These are phyloP conservation scores for Botryotinia calthae DNA, from an alignment of 2,329 filamentous ascomycete species.

Conservation along the genomic window DNA sequence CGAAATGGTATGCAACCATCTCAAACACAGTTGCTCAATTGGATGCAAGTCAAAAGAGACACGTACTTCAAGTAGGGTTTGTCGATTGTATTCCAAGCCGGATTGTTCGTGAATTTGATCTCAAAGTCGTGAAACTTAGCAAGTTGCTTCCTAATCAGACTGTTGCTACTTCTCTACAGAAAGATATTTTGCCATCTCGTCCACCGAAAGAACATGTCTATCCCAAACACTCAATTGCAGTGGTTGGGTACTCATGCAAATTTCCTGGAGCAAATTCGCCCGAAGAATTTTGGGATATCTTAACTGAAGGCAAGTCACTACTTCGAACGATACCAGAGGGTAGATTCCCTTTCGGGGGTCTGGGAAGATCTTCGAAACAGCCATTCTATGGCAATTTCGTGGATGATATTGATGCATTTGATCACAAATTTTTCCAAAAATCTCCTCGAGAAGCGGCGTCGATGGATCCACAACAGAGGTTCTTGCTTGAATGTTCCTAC, in stretches of 20 bases:
- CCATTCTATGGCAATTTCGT: slow-evolving; percentile 20
- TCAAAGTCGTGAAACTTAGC: neutral
- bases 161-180: neutral
- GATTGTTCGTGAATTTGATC: slow-evolving; percentile 10
- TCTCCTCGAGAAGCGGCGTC: slow-evolving; percentile 18
- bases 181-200: neutral
- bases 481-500: slow-evolving; percentile 20
- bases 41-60: slow-evolving; percentile 17
- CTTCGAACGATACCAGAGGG: slow-evolving; percentile 11
- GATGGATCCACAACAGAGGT: slow-evolving; percentile 29
- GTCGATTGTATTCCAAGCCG: neutral
- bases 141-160: neutral
- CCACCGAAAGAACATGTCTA: slow-evolving; percentile 2
- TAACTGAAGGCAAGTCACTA: slow-evolving; percentile 32
- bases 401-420: slow-evolving; percentile 20
- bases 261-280: slow-evolving; percentile 43
- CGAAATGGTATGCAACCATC: neutral
- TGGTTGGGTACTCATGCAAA: slow-evolving; percentile 43
- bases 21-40: neutral
- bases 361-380: neutral
- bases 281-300: slow-evolving; percentile 49
- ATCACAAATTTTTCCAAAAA: slow-evolving; percentile 25
- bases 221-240: slow-evolving; percentile 31
- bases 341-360: slow-evolving; percentile 43
- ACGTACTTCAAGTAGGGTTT: neutral